Conservation (phyloP, 352 stramenopile genomes). For the Phytophthora ramorum region DNA sequence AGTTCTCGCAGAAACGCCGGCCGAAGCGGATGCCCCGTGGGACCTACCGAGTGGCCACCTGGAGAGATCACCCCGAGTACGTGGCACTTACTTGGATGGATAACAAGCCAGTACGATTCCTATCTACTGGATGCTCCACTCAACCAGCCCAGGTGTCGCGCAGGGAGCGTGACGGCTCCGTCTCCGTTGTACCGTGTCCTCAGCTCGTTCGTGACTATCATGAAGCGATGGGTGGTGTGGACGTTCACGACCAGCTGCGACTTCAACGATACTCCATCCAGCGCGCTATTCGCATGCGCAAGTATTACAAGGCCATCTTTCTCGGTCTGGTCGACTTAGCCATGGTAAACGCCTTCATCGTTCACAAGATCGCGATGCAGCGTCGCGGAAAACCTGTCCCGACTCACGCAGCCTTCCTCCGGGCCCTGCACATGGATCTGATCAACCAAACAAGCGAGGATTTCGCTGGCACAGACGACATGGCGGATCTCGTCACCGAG, state of each 20-base stretch:
- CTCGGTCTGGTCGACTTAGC: neutral
- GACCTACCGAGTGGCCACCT: constrained; percentile 3
- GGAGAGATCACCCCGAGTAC: constrained; percentile 3
- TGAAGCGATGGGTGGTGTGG: constrained; percentile 11
- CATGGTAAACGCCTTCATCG: neutral
- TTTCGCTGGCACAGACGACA: neutral
- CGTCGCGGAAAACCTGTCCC: neutral
- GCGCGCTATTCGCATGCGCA: neutral
- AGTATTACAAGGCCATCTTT: neutral
- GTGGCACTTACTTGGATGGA: constrained; percentile 21
- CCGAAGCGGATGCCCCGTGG: constrained; percentile 13
- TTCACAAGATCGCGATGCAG: neutral
- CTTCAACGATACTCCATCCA: neutral
- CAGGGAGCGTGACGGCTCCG: neutral
- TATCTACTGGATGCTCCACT: constrained; percentile 14
- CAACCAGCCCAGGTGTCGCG: neutral
- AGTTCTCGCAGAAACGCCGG: constrained; percentile 18
- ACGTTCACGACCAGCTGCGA: constrained; percentile 23
- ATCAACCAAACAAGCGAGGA: neutral
- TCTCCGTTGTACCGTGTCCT: constrained; percentile 1
- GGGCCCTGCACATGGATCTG: neutral
- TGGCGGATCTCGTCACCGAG: constrained; percentile 6
- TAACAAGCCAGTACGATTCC: constrained; percentile 4
- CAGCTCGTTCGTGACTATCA: constrained; percentile 6
- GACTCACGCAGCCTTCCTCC: neutral